These are phyloP conservation scores for Termitomyces bulborhizus DNA, from an alignment of 768 basidiomycete species.

Conservation along the genomic window DNA sequence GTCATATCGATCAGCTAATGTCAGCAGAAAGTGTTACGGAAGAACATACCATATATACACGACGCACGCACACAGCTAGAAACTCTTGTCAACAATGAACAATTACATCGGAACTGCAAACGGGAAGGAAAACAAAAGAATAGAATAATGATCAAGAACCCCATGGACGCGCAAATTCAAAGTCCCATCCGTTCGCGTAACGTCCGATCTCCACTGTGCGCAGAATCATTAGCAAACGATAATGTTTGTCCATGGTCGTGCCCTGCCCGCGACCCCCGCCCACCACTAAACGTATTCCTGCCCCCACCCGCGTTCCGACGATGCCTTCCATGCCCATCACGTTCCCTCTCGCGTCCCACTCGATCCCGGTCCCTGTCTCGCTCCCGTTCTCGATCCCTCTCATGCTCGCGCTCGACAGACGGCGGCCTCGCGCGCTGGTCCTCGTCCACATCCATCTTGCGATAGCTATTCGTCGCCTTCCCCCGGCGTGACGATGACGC, in stretches of 20 bases:
- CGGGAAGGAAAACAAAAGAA: too few species aligned
- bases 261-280: slow-evolving; percentile 23
- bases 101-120: not conserved
- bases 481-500: slow-evolving; percentile 2
- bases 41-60: slow-evolving; percentile 23
- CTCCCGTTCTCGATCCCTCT: slow-evolving; percentile 19
- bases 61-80: not conserved
- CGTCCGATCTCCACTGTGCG: slow-evolving; percentile 61
- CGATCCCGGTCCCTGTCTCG: slow-evolving; percentile 13
- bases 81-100: too few species aligned
- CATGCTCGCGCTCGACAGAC: slow-evolving; percentile 27
- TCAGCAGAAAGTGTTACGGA: not conserved
- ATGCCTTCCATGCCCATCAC: slow-evolving; percentile 22
- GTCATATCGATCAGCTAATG: slow-evolving; percentile 14
- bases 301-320: slow-evolving; percentile 29
- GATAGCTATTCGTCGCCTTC: slow-evolving; percentile 21
- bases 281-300: slow-evolving; percentile 21
- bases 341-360: slow-evolving; percentile 28
- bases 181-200: slow-evolving; percentile 83
- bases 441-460: slow-evolving; percentile 49
- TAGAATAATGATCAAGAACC: not conserved
- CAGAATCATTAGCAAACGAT: slow-evolving; percentile 18
- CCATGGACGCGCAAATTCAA: slow-evolving; percentile 23
- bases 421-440: slow-evolving; percentile 38
- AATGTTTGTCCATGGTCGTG: slow-evolving; percentile 27